These are phyloP conservation scores for Sarocladium kiliense DNA, from an alignment of 2,329 filamentous ascomycete species.

Conservation along the genomic window DNA sequence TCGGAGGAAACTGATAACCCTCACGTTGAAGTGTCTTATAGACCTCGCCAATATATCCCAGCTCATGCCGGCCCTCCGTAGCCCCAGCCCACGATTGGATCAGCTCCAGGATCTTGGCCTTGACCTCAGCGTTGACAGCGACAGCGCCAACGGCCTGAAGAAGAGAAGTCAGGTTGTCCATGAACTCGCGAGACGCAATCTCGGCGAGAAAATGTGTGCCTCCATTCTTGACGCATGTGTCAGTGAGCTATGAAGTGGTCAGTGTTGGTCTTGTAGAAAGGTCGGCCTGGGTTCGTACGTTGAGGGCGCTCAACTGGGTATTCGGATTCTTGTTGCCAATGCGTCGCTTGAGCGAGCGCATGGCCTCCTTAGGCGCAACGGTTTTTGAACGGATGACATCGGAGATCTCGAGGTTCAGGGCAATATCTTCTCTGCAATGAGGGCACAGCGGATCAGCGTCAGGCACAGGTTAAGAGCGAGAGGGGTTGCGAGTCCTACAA, in stretches of 20 bases:
- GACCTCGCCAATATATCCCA: slow-evolving; percentile 82
- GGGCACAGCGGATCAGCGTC: slow-evolving; percentile 7
- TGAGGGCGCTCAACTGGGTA: slow-evolving; percentile 88
- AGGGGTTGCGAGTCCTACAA: slow-evolving; percentile 48
- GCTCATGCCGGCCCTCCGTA: slow-evolving; percentile 75
- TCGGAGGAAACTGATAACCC: slow-evolving; percentile 85
- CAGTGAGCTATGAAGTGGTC: slow-evolving; percentile 64
- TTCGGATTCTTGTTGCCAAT: slow-evolving; percentile 98
- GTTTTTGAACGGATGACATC: slow-evolving; percentile 97
- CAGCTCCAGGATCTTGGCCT: slow-evolving; percentile 83
- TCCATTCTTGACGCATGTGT: slow-evolving; percentile 98
- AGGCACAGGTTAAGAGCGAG: slow-evolving; percentile 6
- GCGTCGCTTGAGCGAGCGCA: slow-evolving; percentile 90
- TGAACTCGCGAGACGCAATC: slow-evolving; percentile 94
- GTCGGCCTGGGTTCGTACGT: slow-evolving; percentile 46
- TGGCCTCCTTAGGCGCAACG: slow-evolving; percentile 94
- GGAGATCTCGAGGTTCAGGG: slow-evolving; percentile 95
- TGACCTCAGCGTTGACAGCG: slow-evolving; percentile 79
- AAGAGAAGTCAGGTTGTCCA: slow-evolving; percentile 92
- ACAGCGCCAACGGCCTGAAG: slow-evolving; percentile 72
- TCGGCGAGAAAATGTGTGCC: slow-evolving; percentile 91
- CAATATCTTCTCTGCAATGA: slow-evolving; percentile 76
- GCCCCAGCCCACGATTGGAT: slow-evolving; percentile 92
- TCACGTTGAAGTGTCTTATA: slow-evolving; percentile 79
- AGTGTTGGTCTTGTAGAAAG: background rate